Conservation (phyloP, 441 rosid species). For the Mallotus japonicus region DNA sequence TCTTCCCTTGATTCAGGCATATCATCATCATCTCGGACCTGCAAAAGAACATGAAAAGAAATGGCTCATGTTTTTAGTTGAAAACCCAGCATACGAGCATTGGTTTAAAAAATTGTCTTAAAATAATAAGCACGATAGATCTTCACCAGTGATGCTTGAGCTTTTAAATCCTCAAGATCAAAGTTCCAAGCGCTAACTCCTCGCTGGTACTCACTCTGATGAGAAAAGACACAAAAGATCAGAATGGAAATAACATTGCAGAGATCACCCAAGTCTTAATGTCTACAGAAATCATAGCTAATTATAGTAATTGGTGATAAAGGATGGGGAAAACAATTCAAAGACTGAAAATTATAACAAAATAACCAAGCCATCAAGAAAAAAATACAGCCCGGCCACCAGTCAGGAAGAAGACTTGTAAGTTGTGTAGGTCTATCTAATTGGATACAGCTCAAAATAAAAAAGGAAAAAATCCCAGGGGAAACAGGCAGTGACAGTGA, state of each 20-base stretch:
- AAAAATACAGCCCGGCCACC: no score
- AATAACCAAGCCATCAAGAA: no score
- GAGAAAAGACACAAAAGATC: conserved; percentile 19
- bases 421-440: no score
- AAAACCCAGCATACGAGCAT: conserved; percentile 18
- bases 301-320: no score
- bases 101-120: conserved; percentile 1
- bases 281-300: no score
- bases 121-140: conserved; percentile 15
- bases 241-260: neutral
- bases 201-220: conserved; percentile 92
- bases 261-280: no score
- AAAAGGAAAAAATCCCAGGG: no score
- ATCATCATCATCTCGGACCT: conserved; percentile 83
- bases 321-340: no score
- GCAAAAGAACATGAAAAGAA: conserved; percentile 18
- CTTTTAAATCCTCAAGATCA: conserved; percentile 87
- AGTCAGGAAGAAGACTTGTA: no score
- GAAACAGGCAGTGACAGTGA: neutral
- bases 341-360: no score
- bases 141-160: conserved; percentile 88
- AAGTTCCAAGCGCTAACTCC: conserved; percentile 99
- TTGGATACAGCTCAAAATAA: no score
- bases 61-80: conserved; percentile 10
- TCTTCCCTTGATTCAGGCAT: conserved; percentile 57